Percentiles rank a stretch among this genome's conserved stretches.
Conservation (phyloP, 179 eudicot genomes). For the Kewa caespitosa region DNA sequence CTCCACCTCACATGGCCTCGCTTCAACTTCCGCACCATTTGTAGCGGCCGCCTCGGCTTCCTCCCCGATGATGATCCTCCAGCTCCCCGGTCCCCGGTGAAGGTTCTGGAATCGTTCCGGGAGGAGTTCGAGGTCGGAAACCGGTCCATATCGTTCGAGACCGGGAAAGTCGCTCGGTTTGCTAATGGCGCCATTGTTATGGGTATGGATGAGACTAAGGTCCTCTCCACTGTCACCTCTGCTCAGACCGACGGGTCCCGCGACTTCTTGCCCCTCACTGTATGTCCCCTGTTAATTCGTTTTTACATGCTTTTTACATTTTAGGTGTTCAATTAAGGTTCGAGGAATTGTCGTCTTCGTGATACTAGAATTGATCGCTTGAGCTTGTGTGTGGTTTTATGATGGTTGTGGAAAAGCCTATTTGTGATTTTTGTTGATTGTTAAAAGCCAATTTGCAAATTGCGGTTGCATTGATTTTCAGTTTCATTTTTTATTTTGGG, state of each 20-base stretch:
- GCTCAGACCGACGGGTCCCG: conserved; percentile 57
- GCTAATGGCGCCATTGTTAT: conserved; percentile 81
- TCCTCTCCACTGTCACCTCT: conserved; percentile 72
- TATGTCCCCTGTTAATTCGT: conserved; percentile 24
- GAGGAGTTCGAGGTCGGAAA: conserved; percentile 86
- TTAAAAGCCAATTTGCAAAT: too few relatives aligned
- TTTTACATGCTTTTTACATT: neutral
- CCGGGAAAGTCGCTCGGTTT: conserved; percentile 85
- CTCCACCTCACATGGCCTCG: conserved; percentile 34
- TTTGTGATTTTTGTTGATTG: too few relatives aligned
- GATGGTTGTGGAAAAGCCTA: too few relatives aligned
- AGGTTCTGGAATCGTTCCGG: conserved; percentile 59
- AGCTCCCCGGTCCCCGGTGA: conserved; percentile 24
- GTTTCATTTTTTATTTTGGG: too few relatives aligned
- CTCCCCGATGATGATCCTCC: conserved; percentile 5
- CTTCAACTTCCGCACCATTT: conserved; percentile 41
- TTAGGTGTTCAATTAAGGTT: neutral
- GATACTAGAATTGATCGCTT: too few relatives aligned
- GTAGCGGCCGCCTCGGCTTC: conserved; percentile 35
- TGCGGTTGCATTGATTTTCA: too few relatives aligned
- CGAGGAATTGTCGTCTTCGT: neutral
- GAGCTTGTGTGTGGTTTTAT: too few relatives aligned
- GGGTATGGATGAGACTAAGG: conserved; percentile 73
- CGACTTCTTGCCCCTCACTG: conserved; percentile 89
- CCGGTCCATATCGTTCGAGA: conserved; percentile 53